Conservation (phyloP, 2,329 filamentous ascomycete species). For the Elsinoe batatas region DNA sequence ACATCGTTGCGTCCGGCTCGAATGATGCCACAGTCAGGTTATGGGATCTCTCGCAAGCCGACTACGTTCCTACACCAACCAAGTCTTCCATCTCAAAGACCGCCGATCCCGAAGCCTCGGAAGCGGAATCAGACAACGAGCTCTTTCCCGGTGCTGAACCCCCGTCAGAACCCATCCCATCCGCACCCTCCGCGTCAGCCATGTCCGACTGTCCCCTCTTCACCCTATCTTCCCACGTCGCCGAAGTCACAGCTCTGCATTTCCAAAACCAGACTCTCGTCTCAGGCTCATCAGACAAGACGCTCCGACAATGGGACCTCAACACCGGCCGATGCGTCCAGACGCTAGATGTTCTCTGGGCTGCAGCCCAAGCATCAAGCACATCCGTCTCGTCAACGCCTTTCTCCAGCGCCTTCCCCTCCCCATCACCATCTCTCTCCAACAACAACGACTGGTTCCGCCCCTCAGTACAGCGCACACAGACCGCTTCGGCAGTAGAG, state of each 20-base stretch:
- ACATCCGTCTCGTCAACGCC: conserved; percentile 37
- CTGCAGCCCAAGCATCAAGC: conserved; percentile 75
- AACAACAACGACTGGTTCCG: conserved; percentile 51
- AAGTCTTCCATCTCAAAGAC: conserved; percentile 28
- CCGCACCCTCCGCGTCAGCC: conserved; percentile 57
- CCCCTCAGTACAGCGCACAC: conserved; percentile 46
- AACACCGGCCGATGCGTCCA: conserved; percentile 96
- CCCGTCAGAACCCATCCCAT: conserved; percentile 30
- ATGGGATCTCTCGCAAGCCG: conserved; percentile 87
- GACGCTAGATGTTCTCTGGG: conserved; percentile 96
- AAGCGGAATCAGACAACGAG: conserved; percentile 27
- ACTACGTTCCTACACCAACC: conserved; percentile 59
- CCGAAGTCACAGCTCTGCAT: conserved; percentile 87
- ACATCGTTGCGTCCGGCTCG: conserved; percentile 86
- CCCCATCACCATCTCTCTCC: background rate
- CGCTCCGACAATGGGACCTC: conserved; percentile 92
- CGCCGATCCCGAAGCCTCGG: conserved; percentile 44
- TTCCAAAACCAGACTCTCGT: conserved; percentile 84
- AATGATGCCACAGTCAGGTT: conserved; percentile 89
- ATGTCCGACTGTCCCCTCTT: conserved; percentile 87
- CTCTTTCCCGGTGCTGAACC: conserved; percentile 22
- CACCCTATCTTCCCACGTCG: conserved; percentile 80
- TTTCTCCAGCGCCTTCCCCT: conserved; percentile 10
- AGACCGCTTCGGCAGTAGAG: conserved; percentile 49
- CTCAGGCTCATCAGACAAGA: conserved; percentile 95